Evolutionary conservation across 139 green algal species (phyloP).

Genomic region (Chlamydomonas incerta): DNA sequence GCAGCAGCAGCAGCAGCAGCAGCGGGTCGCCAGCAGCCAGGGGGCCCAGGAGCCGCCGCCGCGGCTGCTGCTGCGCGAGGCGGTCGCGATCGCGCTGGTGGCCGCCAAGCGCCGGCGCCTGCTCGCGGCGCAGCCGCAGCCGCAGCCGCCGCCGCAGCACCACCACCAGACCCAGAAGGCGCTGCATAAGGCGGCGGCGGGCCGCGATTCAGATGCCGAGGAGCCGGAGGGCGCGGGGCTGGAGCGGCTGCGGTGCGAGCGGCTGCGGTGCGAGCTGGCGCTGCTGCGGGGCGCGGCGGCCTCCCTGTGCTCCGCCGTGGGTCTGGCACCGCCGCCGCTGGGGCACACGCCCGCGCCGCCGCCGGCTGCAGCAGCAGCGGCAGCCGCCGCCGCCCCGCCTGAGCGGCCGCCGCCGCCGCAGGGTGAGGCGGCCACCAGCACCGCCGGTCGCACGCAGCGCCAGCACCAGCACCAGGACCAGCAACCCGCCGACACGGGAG

Average conservation of each 20-base stretch:
- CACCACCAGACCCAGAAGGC: too few relatives aligned
- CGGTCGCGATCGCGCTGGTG: slow-evolving; percentile 18
- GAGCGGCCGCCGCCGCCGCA: background rate
- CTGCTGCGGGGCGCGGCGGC: background rate
- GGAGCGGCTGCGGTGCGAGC: too few relatives aligned
- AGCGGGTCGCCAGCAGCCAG: background rate
- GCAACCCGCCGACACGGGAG: too few relatives aligned
- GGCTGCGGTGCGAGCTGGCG: slow-evolving; percentile 1
- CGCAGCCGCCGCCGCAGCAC: background rate
- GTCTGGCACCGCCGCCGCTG: background rate
- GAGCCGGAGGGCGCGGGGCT: too few relatives aligned
- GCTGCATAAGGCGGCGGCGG: too few relatives aligned
- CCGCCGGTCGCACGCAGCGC: too few relatives aligned
- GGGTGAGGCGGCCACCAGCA: too few relatives aligned
- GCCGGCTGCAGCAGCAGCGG: background rate
- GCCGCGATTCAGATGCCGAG: too few relatives aligned
- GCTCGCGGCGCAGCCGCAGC: background rate
- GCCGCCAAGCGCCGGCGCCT: slow-evolving; percentile 27
- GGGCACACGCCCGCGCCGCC: too few relatives aligned
- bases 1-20: background rate
- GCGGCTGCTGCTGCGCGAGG: background rate
- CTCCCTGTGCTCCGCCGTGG: background rate
- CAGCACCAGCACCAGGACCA: too few relatives aligned
- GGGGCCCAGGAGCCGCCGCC: background rate
- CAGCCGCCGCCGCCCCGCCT: too few relatives aligned